phyloP scores from a whole-genome alignment of 352 stramenopile genomes.

The Pilasporangium apinafurcum region DNA sequence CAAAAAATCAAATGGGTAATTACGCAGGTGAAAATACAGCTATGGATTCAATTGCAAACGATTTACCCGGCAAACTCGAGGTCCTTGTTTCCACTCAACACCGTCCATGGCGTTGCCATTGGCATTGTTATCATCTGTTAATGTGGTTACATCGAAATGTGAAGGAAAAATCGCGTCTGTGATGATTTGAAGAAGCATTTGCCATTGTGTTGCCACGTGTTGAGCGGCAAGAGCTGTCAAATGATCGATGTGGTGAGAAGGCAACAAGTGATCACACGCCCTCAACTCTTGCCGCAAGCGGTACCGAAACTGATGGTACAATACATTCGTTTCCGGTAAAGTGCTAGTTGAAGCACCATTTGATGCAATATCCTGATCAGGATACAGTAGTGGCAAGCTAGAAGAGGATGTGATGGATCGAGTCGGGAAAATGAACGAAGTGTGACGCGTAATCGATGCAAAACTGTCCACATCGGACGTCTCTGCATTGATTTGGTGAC shows the following conservation, averaged over 20 bases:
- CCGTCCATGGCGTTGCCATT: background rate
- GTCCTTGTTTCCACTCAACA: conserved; percentile 22
- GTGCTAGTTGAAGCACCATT: background rate
- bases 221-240: no score
- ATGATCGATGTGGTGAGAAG: no score
- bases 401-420: background rate
- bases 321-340: conserved; percentile 4
- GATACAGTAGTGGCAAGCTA: background rate
- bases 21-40: background rate
- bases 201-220: background rate
- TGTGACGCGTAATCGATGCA: background rate
- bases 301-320: conserved; percentile 7
- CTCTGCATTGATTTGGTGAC: no score
- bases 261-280: conserved; percentile 24
- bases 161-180: conserved; percentile 8
- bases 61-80: conserved; percentile 19
- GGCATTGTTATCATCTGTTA: background rate
- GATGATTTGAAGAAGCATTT: conserved; percentile 1
- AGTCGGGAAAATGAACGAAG: background rate
- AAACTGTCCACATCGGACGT: no score
- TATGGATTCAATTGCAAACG: background rate
- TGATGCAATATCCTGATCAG: background rate
- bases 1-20: background rate
- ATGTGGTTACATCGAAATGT: no score
- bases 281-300: conserved; percentile 12